Evolutionary conservation across 2,329 filamentous ascomycete species (phyloP).

Genomic region (Trichoderma semiorbis): DNA sequence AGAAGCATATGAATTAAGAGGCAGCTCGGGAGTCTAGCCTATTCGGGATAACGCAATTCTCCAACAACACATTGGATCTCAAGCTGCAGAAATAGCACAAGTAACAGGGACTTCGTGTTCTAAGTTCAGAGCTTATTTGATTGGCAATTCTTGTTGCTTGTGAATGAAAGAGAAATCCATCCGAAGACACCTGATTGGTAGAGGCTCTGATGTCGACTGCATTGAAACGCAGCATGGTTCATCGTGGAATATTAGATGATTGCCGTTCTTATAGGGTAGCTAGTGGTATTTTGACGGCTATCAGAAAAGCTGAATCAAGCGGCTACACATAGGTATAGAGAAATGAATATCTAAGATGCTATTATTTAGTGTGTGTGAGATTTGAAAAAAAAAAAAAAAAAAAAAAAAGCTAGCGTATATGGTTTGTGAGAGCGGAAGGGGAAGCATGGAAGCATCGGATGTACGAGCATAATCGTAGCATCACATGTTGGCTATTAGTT

Average conservation of each 20-base stretch:
- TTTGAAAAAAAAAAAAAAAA: neutral
- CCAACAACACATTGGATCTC: neutral
- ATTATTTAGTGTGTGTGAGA: neutral
- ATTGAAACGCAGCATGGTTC: neutral
- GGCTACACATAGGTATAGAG: neutral
- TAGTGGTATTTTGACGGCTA: neutral
- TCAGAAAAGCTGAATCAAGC: neutral
- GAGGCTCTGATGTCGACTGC: neutral
- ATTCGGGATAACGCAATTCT: neutral
- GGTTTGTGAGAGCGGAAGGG: neutral
- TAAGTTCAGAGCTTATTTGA: neutral
- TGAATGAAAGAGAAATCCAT: neutral
- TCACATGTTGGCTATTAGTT: neutral
- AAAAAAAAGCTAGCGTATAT: neutral
- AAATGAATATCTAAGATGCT: neutral
- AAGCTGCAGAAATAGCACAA: neutral
- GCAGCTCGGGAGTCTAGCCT: constrained; percentile 3
- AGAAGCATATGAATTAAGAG: neutral
- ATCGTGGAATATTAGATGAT: neutral
- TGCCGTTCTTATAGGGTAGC: neutral
- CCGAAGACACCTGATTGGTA: neutral
- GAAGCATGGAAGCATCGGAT: neutral
- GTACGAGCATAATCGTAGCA: neutral
- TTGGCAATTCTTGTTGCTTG: neutral
- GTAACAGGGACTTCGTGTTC: neutral